Evolutionary conservation across 2,329 filamentous ascomycete species (phyloP).

Genomic region (Blastomyces emzantsi): DNA sequence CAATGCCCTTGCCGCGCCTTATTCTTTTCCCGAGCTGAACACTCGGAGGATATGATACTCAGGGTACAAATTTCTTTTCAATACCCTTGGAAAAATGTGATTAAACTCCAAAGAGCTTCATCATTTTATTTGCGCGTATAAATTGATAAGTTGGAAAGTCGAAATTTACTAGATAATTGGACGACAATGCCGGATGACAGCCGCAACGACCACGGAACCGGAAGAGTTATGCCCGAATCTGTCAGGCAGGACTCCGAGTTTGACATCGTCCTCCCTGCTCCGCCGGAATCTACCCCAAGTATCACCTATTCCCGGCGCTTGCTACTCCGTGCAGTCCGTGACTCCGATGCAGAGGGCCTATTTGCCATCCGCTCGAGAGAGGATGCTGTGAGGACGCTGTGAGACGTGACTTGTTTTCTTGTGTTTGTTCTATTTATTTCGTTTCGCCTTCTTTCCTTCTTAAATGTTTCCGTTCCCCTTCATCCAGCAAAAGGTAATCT

Average conservation of each 20-base stretch:
- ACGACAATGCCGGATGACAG: not conserved
- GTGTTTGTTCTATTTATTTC: not conserved
- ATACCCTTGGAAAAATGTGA: not conserved
- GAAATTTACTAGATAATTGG: not conserved
- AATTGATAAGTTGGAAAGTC: not conserved
- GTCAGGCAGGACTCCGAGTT: not conserved
- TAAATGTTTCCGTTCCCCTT: not conserved
- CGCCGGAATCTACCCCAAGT: not conserved
- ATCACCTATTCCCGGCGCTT: not conserved
- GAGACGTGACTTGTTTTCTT: not conserved
- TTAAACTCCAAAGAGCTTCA: not conserved
- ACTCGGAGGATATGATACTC: not conserved
- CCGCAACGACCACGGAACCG: not conserved
- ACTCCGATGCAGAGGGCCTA: slow-evolving; percentile 2
- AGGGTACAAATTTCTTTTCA: not conserved
- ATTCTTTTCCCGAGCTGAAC: not conserved
- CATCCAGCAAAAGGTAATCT: not conserved
- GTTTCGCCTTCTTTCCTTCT: not conserved
- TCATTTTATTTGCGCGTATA: not conserved
- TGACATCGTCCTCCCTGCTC: not conserved
- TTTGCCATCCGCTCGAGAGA: slow-evolving; percentile 3
- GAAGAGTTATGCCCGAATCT: not conserved
- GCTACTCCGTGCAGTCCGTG: not conserved
- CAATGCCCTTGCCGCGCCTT: not conserved
- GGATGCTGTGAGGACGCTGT: not conserved